A percentile compares a stretch with the other conserved stretches of the same genome.
phyloP scores from a whole-genome alignment of 768 basidiomycete genomes.

The Nidularia sp. region DNA sequence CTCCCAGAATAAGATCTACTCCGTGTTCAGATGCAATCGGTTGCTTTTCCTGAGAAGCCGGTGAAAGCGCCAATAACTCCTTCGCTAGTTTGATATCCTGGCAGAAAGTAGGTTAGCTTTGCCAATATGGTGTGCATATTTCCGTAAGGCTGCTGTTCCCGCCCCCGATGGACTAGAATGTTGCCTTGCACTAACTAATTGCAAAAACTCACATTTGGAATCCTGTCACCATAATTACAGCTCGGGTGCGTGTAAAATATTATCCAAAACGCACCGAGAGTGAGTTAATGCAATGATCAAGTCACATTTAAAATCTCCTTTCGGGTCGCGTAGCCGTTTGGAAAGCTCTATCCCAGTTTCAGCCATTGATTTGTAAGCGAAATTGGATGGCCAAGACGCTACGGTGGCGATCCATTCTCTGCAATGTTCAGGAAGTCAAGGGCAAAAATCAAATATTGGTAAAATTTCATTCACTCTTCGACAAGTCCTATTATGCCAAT shows the following conservation, averaged over 20 bases:
- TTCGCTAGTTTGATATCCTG: conserved; percentile 75
- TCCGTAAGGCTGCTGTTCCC: too few relatives aligned
- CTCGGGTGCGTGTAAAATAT: neutral
- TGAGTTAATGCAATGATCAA: conserved; percentile 86
- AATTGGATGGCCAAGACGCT: conserved; percentile 79
- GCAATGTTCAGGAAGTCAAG: neutral
- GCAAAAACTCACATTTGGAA: conserved; percentile 40
- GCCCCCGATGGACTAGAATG: too few relatives aligned
- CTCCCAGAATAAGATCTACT: conserved; percentile 80
- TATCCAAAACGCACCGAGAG: conserved; percentile 45
- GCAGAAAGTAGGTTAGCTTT: neutral
- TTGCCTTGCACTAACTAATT: neutral
- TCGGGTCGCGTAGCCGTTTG: conserved; percentile 62
- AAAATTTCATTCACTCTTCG: conserved; percentile 52
- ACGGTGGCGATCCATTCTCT: conserved; percentile 92
- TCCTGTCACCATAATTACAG: conserved; percentile 15
- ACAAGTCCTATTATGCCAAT: conserved; percentile 86
- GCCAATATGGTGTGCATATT: too few relatives aligned
- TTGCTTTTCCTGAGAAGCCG: conserved; percentile 39
- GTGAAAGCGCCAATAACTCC: conserved; percentile 55
- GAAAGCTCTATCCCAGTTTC: conserved; percentile 74
- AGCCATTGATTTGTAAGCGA: conserved; percentile 73
- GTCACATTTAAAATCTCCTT: conserved; percentile 69
- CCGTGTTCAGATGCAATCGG: conserved; percentile 60
- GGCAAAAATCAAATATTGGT: neutral